Evolutionary conservation across 139 green algal species (phyloP), one percentile per base, ranked within the genome.

Genomic region (Chlorella sp.): DNA sequence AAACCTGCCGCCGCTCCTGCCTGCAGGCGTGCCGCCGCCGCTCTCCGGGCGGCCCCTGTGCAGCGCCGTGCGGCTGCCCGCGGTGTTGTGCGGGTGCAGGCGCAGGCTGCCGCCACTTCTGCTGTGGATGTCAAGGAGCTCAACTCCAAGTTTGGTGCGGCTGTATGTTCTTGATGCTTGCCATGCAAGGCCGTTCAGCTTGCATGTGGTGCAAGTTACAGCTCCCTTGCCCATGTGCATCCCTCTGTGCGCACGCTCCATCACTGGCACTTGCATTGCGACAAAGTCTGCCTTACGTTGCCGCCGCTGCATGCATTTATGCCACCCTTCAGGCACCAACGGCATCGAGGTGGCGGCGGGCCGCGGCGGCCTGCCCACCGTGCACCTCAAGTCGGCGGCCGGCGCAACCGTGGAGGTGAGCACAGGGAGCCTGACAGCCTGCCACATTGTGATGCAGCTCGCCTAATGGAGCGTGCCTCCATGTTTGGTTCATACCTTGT

Each of bases 391-490:
- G 78, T 94, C 97, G 85, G 56, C 82, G 0, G 96, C 89, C 65
- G 96, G 96, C 12, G 83, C 92, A 28, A 89, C 81, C 12, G 94
- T 95, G 30, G 94, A 98, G 91, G 94, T 96, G 41, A 60, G 51
- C 51, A 60, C 12, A 60, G 51, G 12, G 51, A n/a, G n/a, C n/a
- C n/a, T n/a, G n/a, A n/a, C n/a, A n/a, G n/a, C n/a, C n/a, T n/a
- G n/a, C n/a, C n/a, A n/a, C n/a, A n/a, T n/a, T n/a, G n/a, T n/a
- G n/a, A n/a, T n/a, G n/a, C n/a, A n/a, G n/a, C n/a, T n/a, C n/a
- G n/a, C n/a, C n/a, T n/a, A n/a, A n/a, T n/a, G n/a, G n/a, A n/a
- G n/a, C n/a, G n/a, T n/a, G n/a, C n/a, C n/a, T n/a, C n/a, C n/a
- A n/a, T n/a, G n/a, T n/a, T n/a, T n/a, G n/a, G n/a, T n/a, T n/a